phyloP scores from a whole-genome alignment of 1,139 yeast species.

The Hyphopichia fennica region DNA sequence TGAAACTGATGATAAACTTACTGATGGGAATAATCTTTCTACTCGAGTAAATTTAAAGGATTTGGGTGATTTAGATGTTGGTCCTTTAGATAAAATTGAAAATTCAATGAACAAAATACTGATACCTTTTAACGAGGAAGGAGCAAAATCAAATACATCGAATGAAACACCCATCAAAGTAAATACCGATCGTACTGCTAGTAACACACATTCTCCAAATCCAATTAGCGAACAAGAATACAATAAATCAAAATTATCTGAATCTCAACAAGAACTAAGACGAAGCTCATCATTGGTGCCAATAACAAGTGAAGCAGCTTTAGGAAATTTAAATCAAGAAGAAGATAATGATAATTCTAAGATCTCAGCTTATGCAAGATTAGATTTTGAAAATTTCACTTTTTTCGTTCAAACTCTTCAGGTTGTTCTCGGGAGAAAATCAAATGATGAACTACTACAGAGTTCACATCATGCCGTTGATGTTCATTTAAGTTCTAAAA shows the following conservation, averaged over 20 bases:
- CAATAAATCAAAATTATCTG: slow-evolving; percentile 2
- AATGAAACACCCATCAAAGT: not conserved
- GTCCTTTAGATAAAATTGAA: slow-evolving; percentile 12
- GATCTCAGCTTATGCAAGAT: slow-evolving; percentile 89
- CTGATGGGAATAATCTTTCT: not conserved
- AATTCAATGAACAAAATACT: slow-evolving; percentile 5
- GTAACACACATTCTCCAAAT: slow-evolving; percentile 18
- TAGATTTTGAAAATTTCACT: slow-evolving; percentile 89
- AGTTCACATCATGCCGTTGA: slow-evolving; percentile 66
- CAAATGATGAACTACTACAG: slow-evolving; percentile 64
- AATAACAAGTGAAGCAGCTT: slow-evolving; percentile 23
- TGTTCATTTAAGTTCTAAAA: slow-evolving; percentile 86
- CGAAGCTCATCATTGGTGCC: slow-evolving; percentile 15
- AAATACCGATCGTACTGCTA: slow-evolving; percentile 12
- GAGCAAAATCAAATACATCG: not conserved
- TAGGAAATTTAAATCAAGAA: slow-evolving; percentile 13
- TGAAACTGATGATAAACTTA: too few relatives aligned
- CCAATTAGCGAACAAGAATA: slow-evolving; percentile 3
- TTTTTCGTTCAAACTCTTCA: slow-evolving; percentile 95
- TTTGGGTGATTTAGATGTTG: slow-evolving; percentile 9
- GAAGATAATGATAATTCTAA: slow-evolving; percentile 38
- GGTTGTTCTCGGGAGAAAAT: slow-evolving; percentile 85
- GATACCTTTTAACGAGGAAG: not conserved
- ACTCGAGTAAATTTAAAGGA: not conserved
- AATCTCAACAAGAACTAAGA: slow-evolving; percentile 10